These are phyloP conservation scores for Cicer cuneatum DNA, from an alignment of 306 rosid species.

Conservation along the genomic window DNA sequence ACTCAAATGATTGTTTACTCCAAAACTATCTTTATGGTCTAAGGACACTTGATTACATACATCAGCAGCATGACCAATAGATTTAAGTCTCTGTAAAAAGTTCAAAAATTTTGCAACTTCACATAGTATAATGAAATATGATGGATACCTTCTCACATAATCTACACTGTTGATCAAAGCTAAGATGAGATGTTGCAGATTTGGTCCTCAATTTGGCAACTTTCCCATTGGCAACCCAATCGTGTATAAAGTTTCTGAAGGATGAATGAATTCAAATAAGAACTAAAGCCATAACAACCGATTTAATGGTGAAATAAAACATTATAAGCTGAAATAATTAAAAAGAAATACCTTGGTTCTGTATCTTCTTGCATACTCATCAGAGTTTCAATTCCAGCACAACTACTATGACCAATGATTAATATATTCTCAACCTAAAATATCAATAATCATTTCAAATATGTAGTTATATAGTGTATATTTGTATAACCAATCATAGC, in stretches of 20 bases:
- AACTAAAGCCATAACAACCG: neutral
- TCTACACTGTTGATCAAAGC: constrained; percentile 79
- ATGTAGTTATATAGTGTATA: neutral
- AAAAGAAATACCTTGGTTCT: constrained; percentile 58
- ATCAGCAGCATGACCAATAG: neutral
- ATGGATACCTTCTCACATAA: constrained; percentile 83
- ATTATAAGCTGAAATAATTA: constrained; percentile 2
- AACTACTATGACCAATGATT: constrained; percentile 87
- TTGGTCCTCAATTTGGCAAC: constrained; percentile 70
- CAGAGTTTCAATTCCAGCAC: constrained; percentile 88
- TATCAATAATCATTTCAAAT: constrained; percentile 31
- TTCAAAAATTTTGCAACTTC: constrained; percentile 6
- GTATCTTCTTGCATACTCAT: constrained; percentile 73
- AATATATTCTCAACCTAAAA: constrained; percentile 82
- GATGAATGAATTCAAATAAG: constrained; percentile 21
- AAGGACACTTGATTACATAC: neutral
- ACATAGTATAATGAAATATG: constrained; percentile 12
- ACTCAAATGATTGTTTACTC: no score
- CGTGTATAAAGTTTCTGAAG: constrained; percentile 63
- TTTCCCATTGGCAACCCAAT: constrained; percentile 74
- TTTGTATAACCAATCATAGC: neutral
- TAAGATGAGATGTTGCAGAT: constrained; percentile 64
- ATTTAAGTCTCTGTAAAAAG: neutral
- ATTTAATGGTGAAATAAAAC: constrained; percentile 7
- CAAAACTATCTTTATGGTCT: no score